Conservation (phyloP, 139 green algal species). For the Coccomyxa sp. region DNA sequence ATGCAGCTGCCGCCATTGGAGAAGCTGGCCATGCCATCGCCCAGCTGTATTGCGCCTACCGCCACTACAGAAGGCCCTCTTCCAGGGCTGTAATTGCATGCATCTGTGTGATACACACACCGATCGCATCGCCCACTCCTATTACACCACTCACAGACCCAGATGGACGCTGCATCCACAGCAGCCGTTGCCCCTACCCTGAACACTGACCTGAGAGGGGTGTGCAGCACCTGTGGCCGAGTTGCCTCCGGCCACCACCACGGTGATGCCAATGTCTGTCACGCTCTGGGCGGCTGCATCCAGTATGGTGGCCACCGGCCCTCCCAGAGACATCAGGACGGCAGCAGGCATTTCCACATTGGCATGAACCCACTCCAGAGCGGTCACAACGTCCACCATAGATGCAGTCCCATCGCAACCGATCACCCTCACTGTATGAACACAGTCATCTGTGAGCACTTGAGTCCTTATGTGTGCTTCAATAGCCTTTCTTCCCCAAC, state of each 20-base stretch:
- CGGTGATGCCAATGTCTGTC: conserved; percentile 25
- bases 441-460: no score
- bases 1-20: conserved; percentile 66
- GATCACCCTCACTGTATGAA: conserved; percentile 36
- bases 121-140: not conserved
- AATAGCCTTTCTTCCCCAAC: no score
- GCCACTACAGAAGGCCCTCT: conserved; percentile 33
- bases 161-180: not conserved
- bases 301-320: conserved; percentile 29
- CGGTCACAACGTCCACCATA: not conserved
- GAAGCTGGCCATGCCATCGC: conserved; percentile 44
- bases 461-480: no score
- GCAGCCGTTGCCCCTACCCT: not conserved
- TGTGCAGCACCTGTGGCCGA: conserved; percentile 22
- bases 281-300: conserved; percentile 52
- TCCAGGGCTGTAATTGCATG: conserved; percentile 50
- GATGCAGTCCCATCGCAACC: conserved; percentile 16
- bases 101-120: conserved; percentile 18
- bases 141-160: not conserved
- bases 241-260: conserved; percentile 55
- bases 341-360: conserved; percentile 46
- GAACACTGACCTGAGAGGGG: not conserved
- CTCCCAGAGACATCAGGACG: conserved; percentile 56
- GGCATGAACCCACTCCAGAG: conserved; percentile 41
- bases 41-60: conserved; percentile 36